Conservation (phyloP, 2,329 filamentous ascomycete species). For the Sclerotinia nivalis region DNA sequence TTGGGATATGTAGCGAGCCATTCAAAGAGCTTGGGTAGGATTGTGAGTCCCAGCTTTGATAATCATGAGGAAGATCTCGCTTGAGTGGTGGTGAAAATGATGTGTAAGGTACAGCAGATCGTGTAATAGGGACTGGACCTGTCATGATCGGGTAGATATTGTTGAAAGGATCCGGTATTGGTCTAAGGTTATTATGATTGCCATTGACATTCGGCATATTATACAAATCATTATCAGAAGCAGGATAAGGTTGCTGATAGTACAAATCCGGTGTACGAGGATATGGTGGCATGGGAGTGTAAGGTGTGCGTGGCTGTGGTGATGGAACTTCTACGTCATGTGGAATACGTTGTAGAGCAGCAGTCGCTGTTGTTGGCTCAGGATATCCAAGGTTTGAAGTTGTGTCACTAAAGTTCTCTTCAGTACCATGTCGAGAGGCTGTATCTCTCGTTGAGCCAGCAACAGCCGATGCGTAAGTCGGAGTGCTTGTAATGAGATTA, state of each 20-base stretch:
- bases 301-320: not conserved
- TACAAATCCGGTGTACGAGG: constrained; percentile 22
- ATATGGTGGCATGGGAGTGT: constrained; percentile 27
- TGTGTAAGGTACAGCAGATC: constrained; percentile 2
- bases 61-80: constrained; percentile 27
- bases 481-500: constrained; percentile 32
- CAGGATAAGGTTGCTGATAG: constrained; percentile 13
- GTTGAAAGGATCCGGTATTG: constrained; percentile 22
- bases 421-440: constrained; percentile 23
- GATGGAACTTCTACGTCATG: constrained; percentile 3
- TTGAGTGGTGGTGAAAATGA: constrained; percentile 18
- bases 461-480: constrained; percentile 41
- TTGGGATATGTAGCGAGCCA: constrained; percentile 16
- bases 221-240: not conserved
- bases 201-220: constrained; percentile 15
- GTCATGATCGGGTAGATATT: constrained; percentile 33
- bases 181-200: constrained; percentile 7
- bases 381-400: constrained; percentile 26
- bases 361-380: constrained; percentile 17
- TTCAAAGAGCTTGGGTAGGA: constrained; percentile 28
- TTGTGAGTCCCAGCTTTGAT: constrained; percentile 28
- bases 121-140: constrained; percentile 34
- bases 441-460: constrained; percentile 32
- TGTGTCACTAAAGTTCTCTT: constrained; percentile 23
- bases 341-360: constrained; percentile 17